Conservation (phyloP, 2,329 filamentous ascomycete genomes). For the Paracorniculantispora psalliotae region DNA sequence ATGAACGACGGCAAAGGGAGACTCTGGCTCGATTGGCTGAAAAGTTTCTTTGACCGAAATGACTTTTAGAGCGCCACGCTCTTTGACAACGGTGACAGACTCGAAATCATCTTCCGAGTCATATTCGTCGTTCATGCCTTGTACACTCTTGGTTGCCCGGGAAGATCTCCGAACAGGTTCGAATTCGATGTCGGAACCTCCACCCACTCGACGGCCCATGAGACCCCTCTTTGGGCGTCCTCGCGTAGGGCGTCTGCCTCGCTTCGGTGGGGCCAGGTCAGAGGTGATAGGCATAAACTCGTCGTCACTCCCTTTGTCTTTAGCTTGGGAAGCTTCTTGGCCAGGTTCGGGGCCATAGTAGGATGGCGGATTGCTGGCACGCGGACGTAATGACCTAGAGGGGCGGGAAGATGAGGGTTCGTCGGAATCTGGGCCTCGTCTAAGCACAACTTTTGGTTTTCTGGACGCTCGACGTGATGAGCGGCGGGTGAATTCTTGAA, state of each 20-base stretch:
- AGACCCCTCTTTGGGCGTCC: constrained; percentile 5
- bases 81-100: constrained; percentile 39
- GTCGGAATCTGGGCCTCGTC: not conserved
- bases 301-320: constrained; percentile 22
- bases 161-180: constrained; percentile 46
- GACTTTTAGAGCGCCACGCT: constrained; percentile 45
- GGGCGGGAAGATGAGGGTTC: not conserved
- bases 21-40: constrained; percentile 52
- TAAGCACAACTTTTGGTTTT: constrained; percentile 9
- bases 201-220: not conserved
- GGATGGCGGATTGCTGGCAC: constrained; percentile 17
- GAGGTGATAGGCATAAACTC: constrained; percentile 34
- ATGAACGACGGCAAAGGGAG: constrained; percentile 67
- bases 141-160: constrained; percentile 39
- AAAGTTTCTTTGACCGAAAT: constrained; percentile 71
- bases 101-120: constrained; percentile 54
- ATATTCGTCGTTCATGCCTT: constrained; percentile 46
- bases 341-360: constrained; percentile 2
- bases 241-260: constrained; percentile 19
- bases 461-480: constrained; percentile 10
- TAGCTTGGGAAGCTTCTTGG: not conserved
- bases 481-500: constrained; percentile 4
- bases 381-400: constrained; percentile 20
- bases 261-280: constrained; percentile 27
- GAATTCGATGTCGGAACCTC: constrained; percentile 38